Evolutionary conservation across 2,329 filamentous ascomycete species (phyloP).

Genomic region (Diaporthe sp.): DNA sequence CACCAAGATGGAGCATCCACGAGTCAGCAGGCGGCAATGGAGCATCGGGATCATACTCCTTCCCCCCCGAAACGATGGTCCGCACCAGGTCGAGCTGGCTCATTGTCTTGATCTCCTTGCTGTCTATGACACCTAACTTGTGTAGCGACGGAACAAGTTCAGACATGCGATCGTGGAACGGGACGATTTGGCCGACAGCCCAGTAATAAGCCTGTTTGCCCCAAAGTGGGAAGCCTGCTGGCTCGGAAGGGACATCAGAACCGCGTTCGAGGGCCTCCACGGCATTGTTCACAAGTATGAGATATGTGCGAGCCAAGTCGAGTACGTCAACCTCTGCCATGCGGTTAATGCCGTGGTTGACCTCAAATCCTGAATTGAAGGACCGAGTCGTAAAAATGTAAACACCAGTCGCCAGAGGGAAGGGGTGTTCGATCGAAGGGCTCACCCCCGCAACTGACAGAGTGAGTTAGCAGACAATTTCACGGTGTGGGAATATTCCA

Average conservation of each 20-base stretch:
- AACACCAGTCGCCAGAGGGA: slow-evolving; percentile 26
- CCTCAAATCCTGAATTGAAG: slow-evolving; percentile 38
- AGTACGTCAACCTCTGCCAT: slow-evolving; percentile 35
- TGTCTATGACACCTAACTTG: slow-evolving; percentile 32
- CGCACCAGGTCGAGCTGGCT: slow-evolving; percentile 19
- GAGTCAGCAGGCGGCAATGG: slow-evolving; percentile 21
- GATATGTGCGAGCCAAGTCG: slow-evolving; percentile 40
- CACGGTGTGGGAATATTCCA: no score
- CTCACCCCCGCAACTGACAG: slow-evolving; percentile 13
- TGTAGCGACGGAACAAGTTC: slow-evolving; percentile 29
- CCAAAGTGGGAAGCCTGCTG: slow-evolving; percentile 34
- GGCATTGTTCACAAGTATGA: slow-evolving; percentile 39
- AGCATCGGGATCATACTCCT: slow-evolving; percentile 21
- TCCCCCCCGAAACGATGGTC: background rate
- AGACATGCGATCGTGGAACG: slow-evolving; percentile 6
- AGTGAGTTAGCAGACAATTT: background rate
- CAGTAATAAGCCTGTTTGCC: slow-evolving; percentile 41
- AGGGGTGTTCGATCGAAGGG: slow-evolving; percentile 33
- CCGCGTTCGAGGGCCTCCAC: slow-evolving; percentile 2
- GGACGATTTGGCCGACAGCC: background rate
- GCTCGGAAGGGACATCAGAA: slow-evolving; percentile 3
- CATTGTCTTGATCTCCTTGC: slow-evolving; percentile 36
- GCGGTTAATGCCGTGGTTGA: slow-evolving; percentile 36
- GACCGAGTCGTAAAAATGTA: slow-evolving; percentile 27
- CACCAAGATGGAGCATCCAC: slow-evolving; percentile 21